Conservation (phyloP, 805 yeast species). For the Candida pseudoglaebosa region DNA sequence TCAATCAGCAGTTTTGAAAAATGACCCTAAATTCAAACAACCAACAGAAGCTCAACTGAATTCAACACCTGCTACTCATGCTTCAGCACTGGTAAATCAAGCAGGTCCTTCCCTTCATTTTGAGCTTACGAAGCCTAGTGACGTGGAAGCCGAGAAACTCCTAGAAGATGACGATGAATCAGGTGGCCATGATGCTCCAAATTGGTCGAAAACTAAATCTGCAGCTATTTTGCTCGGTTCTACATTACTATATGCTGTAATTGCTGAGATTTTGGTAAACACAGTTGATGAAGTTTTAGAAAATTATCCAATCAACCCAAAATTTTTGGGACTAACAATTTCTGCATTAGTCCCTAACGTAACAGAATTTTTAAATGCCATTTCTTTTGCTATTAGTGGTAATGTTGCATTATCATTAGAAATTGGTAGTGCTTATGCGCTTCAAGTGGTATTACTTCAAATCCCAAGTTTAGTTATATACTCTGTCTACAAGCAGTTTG, state of each 20-base stretch:
- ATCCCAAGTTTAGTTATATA: slow-evolving; percentile 85
- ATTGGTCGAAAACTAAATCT: slow-evolving; percentile 88
- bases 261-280: slow-evolving; percentile 91
- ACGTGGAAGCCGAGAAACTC: background rate
- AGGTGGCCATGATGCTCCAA: slow-evolving; percentile 95
- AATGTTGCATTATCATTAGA: slow-evolving; percentile 97
- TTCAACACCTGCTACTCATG: background rate
- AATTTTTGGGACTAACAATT: slow-evolving; percentile 86
- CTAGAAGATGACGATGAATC: slow-evolving; percentile 14
- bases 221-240: slow-evolving; percentile 78
- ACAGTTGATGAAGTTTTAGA: slow-evolving; percentile 85
- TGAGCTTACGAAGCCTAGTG: background rate
- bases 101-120: background rate
- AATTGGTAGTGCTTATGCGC: slow-evolving; percentile 95
- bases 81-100: background rate
- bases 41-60: background rate
- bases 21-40: background rate
- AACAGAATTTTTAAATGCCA: slow-evolving; percentile 94
- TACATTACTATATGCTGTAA: slow-evolving; percentile 82
- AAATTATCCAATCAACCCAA: slow-evolving; percentile 80
- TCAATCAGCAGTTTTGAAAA: slow-evolving; percentile 13
- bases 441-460: slow-evolving; percentile 91
- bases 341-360: slow-evolving; percentile 97
- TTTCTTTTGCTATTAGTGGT: slow-evolving; percentile 93
- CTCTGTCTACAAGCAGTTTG: slow-evolving; percentile 49